Conservation (phyloP, 2,329 filamentous ascomycete genomes). For the Septoria petroselini region DNA sequence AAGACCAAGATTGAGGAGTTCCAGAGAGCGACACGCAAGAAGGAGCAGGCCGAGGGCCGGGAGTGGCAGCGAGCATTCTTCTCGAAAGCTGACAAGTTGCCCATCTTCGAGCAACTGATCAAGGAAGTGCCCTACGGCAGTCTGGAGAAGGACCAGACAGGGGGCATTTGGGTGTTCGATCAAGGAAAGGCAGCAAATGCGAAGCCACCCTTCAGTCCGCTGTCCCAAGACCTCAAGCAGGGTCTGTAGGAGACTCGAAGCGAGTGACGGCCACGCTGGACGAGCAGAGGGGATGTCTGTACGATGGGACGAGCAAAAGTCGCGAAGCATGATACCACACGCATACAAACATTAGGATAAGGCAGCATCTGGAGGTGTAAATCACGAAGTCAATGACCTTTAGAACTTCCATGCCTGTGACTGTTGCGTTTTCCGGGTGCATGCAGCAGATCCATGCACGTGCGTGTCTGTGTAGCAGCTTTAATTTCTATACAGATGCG, state of each 20-base stretch:
- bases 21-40: slow-evolving; percentile 72
- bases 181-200: slow-evolving; percentile 47
- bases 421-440: neutral
- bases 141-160: slow-evolving; percentile 63
- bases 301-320: slow-evolving; percentile 2
- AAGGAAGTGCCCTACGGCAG: slow-evolving; percentile 42
- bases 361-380: neutral
- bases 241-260: slow-evolving; percentile 24
- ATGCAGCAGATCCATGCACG: too few species aligned
- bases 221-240: slow-evolving; percentile 31
- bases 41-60: slow-evolving; percentile 70
- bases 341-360: slow-evolving; percentile 9
- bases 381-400: neutral
- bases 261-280: neutral
- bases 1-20: slow-evolving; percentile 88
- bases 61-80: slow-evolving; percentile 87
- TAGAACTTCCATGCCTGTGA: neutral
- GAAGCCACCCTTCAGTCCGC: slow-evolving; percentile 32
- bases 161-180: slow-evolving; percentile 69
- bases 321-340: slow-evolving; percentile 16
- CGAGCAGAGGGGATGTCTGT: neutral
- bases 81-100: slow-evolving; percentile 43
- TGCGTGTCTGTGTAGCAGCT: too few species aligned
- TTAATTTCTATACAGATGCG: too few species aligned
- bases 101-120: slow-evolving; percentile 49